Conservation (phyloP, 2,329 filamentous ascomycete genomes). For the Fusarium sublunatum region DNA sequence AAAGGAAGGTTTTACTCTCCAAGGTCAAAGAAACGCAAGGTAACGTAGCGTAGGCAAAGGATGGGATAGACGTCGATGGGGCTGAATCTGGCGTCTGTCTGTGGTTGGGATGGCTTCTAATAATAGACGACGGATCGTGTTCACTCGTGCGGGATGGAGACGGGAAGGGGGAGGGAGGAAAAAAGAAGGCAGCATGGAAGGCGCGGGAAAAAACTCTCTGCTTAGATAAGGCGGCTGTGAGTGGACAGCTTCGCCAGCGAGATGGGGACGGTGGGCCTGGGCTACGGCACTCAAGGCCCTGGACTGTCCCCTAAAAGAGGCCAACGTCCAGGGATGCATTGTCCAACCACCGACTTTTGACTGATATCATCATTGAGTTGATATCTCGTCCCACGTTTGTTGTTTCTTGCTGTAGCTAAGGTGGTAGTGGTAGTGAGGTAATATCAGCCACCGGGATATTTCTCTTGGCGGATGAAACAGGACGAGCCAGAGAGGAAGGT, state of each 20-base stretch:
- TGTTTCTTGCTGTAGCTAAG: slow-evolving; percentile 1
- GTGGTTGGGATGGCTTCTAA: slow-evolving; percentile 46
- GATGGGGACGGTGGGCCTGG: slow-evolving; percentile 15
- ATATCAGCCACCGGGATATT: slow-evolving; percentile 2
- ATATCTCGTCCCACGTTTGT: slow-evolving; percentile 16
- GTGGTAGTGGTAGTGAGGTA: neutral
- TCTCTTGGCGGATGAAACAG: slow-evolving; percentile 10
- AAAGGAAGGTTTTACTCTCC: neutral
- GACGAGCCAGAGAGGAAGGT: neutral
- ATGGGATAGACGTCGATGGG: slow-evolving; percentile 42
- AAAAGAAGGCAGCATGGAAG: slow-evolving; percentile 46
- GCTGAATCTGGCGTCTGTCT: slow-evolving; percentile 48
- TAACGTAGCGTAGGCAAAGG: slow-evolving; percentile 13
- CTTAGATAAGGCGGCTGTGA: slow-evolving; percentile 33
- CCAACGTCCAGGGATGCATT: slow-evolving; percentile 21
- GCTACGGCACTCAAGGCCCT: slow-evolving; percentile 28
- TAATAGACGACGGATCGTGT: slow-evolving; percentile 49
- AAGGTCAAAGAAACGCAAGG: neutral
- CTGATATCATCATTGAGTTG: slow-evolving; percentile 16
- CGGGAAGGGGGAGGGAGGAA: slow-evolving; percentile 32
- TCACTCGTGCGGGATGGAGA: slow-evolving; percentile 44
- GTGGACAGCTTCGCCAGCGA: slow-evolving; percentile 15
- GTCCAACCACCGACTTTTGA: slow-evolving; percentile 34
- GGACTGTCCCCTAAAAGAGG: slow-evolving; percentile 27
- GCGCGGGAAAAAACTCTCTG: slow-evolving; percentile 26